A percentile compares a stretch with the other conserved stretches of the same genome.
Evolutionary conservation across 2,329 filamentous ascomycete genomes (phyloP).

Genomic region (Aureobasidium namibiae): DNA sequence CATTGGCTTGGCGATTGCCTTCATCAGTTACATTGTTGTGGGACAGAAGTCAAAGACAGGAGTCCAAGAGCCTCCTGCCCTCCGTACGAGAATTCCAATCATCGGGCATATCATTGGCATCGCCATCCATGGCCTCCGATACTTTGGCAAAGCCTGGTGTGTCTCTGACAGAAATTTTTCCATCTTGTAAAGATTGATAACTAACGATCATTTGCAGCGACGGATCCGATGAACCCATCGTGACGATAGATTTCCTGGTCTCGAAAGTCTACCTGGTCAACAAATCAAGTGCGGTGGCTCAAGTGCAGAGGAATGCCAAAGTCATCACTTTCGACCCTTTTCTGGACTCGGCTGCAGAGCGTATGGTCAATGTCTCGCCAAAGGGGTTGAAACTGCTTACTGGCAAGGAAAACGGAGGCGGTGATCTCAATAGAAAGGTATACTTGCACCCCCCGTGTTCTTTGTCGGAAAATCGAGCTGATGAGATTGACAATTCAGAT

Average conservation of each 20-base stretch:
- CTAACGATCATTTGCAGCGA: background rate
- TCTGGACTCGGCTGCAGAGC: slow-evolving; percentile 30
- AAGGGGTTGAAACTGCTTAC: slow-evolving; percentile 22
- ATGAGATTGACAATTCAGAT: background rate
- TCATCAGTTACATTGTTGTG: background rate
- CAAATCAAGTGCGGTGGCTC: slow-evolving; percentile 25
- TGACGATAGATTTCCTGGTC: background rate
- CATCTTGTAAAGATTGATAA: background rate
- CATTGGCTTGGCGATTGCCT: background rate
- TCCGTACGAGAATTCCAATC: background rate
- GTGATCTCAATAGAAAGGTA: background rate
- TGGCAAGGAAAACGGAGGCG: slow-evolving; percentile 16
- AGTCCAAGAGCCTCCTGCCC: background rate
- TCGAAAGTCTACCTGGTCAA: slow-evolving; percentile 6
- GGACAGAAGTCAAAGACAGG: background rate
- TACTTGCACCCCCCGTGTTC: no score
- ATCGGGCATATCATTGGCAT: slow-evolving; percentile 8
- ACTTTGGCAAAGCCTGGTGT: slow-evolving; percentile 2
- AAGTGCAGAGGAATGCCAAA: slow-evolving; percentile 32
- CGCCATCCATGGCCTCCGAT: background rate
- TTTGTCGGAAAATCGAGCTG: background rate
- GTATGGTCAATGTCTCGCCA: slow-evolving; percentile 30
- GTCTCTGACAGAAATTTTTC: background rate
- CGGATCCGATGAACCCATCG: background rate
- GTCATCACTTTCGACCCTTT: slow-evolving; percentile 37